A percentile compares a stretch with the other conserved stretches of the same genome.
Evolutionary conservation across 805 yeast species (phyloP).

Genomic region (Lipomyces kockii): DNA sequence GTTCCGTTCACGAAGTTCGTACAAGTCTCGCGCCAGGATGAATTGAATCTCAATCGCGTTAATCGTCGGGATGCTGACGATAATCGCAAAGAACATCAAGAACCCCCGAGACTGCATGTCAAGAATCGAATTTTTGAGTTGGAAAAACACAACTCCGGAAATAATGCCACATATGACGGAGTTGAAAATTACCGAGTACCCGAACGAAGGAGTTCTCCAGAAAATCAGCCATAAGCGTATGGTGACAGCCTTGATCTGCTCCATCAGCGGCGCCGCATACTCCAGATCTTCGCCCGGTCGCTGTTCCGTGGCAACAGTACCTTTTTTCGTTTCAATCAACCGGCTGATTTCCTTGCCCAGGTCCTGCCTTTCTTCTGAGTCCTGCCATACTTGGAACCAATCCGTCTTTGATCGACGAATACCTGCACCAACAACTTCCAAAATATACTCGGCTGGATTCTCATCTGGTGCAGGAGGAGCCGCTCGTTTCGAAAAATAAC

Average conservation of each 20-base stretch:
- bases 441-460: constrained; percentile 79
- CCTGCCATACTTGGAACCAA: constrained; percentile 72
- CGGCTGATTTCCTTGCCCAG: constrained; percentile 61
- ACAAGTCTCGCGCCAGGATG: constrained; percentile 62
- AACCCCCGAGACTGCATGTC: constrained; percentile 62
- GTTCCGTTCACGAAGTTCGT: constrained; percentile 74
- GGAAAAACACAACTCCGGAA: constrained; percentile 53
- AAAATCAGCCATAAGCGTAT: constrained; percentile 62
- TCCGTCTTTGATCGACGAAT: constrained; percentile 42
- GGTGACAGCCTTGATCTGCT: constrained; percentile 55
- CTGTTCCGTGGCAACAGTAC: not conserved
- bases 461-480: constrained; percentile 60
- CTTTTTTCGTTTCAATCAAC: constrained; percentile 53
- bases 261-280: constrained; percentile 38
- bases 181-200: constrained; percentile 14
- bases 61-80: constrained; percentile 13
- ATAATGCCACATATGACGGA: constrained; percentile 27
- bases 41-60: constrained; percentile 49
- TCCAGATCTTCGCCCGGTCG: constrained; percentile 10
- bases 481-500: constrained; percentile 56
- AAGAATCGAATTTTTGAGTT: constrained; percentile 66
- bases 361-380: constrained; percentile 60
- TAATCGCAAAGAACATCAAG: constrained; percentile 46
- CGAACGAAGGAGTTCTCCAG: constrained; percentile 55
- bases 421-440: constrained; percentile 54